Percentiles rank a stretch among this genome's conserved stretches.
Conservation (phyloP, 495 filamentous ascomycete genomes). For the Penicillium cinerascens region DNA sequence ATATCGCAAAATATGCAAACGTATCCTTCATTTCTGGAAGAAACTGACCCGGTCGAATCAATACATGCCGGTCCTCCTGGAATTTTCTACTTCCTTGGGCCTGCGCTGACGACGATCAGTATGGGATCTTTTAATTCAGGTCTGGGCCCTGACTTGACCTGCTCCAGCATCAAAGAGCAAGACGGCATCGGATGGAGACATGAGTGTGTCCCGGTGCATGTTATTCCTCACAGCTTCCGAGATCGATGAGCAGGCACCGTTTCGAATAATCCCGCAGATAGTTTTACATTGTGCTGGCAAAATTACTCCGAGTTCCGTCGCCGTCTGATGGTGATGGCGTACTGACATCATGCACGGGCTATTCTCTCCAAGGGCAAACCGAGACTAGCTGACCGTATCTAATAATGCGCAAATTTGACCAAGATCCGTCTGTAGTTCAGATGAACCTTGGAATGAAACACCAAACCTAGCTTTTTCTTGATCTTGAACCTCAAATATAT, state of each 20-base stretch:
- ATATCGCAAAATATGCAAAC: conserved; percentile 38
- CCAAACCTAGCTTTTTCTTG: too few relatives aligned
- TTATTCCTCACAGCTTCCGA: conserved; percentile 18
- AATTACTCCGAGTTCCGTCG: neutral
- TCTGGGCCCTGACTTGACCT: conserved; percentile 23
- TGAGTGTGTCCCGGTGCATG: conserved; percentile 23
- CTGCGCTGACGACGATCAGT: conserved; percentile 16
- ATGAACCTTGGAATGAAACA: too few relatives aligned
- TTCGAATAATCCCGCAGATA: neutral
- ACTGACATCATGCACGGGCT: conserved; percentile 29
- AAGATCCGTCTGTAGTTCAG: neutral
- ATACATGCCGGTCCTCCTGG: conserved; percentile 34
- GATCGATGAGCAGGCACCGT: conserved; percentile 16
- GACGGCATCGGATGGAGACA: conserved; percentile 25
- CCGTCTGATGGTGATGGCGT: conserved; percentile 18
- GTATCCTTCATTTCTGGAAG: conserved; percentile 26
- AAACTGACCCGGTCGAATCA: conserved; percentile 33
- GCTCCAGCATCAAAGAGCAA: conserved; percentile 33
- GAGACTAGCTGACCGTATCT: neutral
- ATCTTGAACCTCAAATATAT: too few relatives aligned
- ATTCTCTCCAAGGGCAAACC: neutral
- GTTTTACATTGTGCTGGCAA: neutral
- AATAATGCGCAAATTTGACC: neutral
- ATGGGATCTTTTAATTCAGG: neutral
- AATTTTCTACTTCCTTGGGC: conserved; percentile 28